phyloP scores from a whole-genome alignment of 2,329 filamentous ascomycete genomes.

The Fusarium sp. region DNA sequence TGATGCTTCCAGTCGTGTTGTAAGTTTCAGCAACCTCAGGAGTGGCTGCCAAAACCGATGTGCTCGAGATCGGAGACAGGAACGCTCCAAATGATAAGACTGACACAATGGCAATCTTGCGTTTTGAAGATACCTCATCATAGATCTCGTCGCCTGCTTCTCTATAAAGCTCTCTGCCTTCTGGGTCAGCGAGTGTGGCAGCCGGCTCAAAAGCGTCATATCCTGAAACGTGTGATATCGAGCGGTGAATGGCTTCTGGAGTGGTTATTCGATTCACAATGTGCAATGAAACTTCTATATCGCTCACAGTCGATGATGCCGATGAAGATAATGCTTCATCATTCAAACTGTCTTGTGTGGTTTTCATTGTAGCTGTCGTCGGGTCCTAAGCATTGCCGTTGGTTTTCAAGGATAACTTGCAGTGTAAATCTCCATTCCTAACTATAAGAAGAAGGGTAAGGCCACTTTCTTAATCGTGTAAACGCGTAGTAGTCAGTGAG shows the following conservation, averaged over 20 bases:
- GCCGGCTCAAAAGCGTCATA: conserved; percentile 48
- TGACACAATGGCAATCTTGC: conserved; percentile 76
- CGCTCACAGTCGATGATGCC: conserved; percentile 7
- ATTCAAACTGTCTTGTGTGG: conserved; percentile 1
- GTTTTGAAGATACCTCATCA: conserved; percentile 69
- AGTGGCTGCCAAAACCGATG: conserved; percentile 78
- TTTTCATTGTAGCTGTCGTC: conserved; percentile 18
- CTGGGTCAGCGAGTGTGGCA: conserved; percentile 8
- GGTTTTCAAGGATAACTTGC: not conserved
- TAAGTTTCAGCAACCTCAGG: conserved; percentile 79
- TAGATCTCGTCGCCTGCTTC: conserved; percentile 68
- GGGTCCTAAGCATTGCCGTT: not conserved
- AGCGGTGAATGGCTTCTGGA: conserved; percentile 37
- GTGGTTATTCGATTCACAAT: not conserved
- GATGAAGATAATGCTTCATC: conserved; percentile 6
- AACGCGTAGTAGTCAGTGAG: not conserved
- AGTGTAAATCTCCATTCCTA: not conserved
- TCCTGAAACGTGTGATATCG: conserved; percentile 50
- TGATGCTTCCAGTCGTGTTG: conserved; percentile 74
- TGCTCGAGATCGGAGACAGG: conserved; percentile 80
- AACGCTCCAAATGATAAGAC: conserved; percentile 82
- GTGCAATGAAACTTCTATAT: conserved; percentile 3
- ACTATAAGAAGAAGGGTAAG: not conserved
- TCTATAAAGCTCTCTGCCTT: conserved; percentile 33
- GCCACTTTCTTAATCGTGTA: not conserved